Percentiles rank a stretch among this genome's conserved stretches.
Conservation (phyloP, 208 protist species). For the Balamuthia mandrillaris region DNA sequence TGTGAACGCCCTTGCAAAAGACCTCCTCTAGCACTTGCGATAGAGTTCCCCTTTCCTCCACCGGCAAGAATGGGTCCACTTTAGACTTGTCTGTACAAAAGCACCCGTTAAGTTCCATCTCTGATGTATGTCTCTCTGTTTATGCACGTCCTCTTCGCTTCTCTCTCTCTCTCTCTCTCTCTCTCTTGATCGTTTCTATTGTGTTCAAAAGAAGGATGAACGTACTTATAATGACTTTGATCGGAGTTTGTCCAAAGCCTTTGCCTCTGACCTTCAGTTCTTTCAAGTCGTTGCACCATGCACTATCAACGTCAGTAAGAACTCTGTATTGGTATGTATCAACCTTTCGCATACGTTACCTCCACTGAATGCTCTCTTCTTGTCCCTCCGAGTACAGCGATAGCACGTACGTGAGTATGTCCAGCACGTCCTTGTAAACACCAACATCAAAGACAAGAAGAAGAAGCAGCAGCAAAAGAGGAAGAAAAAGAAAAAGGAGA, state of each 20-base stretch:
- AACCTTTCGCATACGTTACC: neutral
- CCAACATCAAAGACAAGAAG: too few species aligned
- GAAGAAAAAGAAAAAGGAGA: too few species aligned
- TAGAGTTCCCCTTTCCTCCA: neutral
- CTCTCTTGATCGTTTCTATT: neutral
- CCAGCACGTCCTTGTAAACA: constrained; percentile 34
- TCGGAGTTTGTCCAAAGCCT: neutral
- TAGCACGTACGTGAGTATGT: constrained; percentile 3
- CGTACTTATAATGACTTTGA: neutral
- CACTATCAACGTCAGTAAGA: neutral
- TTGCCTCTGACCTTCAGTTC: neutral
- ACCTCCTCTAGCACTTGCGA: constrained; percentile 9
- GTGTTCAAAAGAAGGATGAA: neutral
- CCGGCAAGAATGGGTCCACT: neutral
- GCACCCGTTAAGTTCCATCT: neutral
- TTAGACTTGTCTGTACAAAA: neutral
- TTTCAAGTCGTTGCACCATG: neutral
- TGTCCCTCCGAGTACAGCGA: neutral
- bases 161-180: too few species aligned
- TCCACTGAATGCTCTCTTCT: neutral
- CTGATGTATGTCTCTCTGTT: neutral
- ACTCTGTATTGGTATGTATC: neutral
- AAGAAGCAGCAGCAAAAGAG: too few species aligned
- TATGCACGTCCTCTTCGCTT: neutral
- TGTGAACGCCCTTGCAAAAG: neutral